Base-by-base conservation (phyloP, 2,329 filamentous ascomycete species). In the Dichotomopilus funicola region DNA sequence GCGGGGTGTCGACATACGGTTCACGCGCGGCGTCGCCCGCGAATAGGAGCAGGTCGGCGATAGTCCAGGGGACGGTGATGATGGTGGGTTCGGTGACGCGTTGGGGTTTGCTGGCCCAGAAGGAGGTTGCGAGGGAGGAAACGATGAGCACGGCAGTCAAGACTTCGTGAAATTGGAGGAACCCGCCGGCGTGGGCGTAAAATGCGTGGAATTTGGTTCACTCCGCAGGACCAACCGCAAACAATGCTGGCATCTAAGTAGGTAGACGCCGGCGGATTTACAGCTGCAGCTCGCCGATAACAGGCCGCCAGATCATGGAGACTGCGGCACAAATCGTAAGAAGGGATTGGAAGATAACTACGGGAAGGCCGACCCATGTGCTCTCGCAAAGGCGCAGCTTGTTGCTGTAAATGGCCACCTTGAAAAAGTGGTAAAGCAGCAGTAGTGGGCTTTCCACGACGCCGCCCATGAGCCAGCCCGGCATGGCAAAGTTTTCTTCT, bases 101-200 rank as follows among this genome's bases (percentile, higher is more conserved):
- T 19, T 58, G 55, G 5, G 55, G 51, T 12, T 58, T 54, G 42
- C 49, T 51, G 34, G 55, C 55, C 54, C 58, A 59, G 35, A 57
- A 57, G 36, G 46, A 59, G 1, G 58, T 52, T 2, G 45, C 50
- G 31, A 55, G 31, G 4, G 51, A 57, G 7, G 54, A 52, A 13
- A 58, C 37, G 19, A 58, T 46, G 48, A 60, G 58, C 1, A 55
- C 58, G 6, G 46, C 49, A 0, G 58, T 58, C 40, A 60, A 58
- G 12, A 60, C 42, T 36, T 60, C 58, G 47, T 56, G 44, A 0
- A 55, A 55, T 11, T 54, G 55, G 5, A 58, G 37, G 38, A 58
- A 58, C 3, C 51, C 55, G 11, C 55, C 55, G 31, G 48, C 55
- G 27, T 58, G 54, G 51, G 55, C 55, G 40, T 58, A 58, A 38